A percentile compares a stretch with the other conserved stretches of the same genome.
These are phyloP conservation scores for Mortierella sp. DNA, from an alignment of 371 early-diverging fungal genomes.

Conservation along the genomic window DNA sequence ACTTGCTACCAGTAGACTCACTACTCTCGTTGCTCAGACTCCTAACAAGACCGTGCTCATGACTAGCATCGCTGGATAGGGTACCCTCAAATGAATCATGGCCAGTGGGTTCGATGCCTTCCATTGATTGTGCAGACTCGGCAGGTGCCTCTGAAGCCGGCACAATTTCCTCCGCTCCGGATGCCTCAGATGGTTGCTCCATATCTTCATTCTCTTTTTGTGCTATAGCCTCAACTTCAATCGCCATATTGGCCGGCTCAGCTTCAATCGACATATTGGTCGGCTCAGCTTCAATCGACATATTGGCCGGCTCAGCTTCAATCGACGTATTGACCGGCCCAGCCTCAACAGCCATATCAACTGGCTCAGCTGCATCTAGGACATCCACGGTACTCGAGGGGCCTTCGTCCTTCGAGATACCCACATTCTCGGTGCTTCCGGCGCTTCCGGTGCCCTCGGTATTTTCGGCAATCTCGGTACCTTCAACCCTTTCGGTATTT, in stretches of 20 bases:
- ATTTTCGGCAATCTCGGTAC: no score
- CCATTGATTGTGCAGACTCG: not conserved
- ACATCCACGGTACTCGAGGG: no score
- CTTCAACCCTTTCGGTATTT: not conserved
- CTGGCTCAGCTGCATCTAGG: no score
- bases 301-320: no score
- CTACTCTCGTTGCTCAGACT: constrained; percentile 26
- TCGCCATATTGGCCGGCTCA: not conserved
- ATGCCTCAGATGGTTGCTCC: not conserved
- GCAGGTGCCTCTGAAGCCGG: not conserved
- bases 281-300: no score
- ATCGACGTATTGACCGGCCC: no score
- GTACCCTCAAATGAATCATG: constrained; percentile 4
- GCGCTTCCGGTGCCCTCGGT: no score
- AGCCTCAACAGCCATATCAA: no score
- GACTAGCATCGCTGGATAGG: constrained; percentile 2
- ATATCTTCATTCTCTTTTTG: not conserved
- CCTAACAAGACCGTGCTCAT: constrained; percentile 16
- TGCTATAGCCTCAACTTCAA: not conserved
- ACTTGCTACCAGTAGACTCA: constrained; percentile 15
- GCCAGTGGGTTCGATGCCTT: constrained; percentile 11
- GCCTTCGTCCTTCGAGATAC: no score
- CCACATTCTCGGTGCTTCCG: no score
- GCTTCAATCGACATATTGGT: no score
- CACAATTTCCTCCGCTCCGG: not conserved